Evolutionary conservation across 345 rosid genomes (phyloP).

Genomic region (Citropsis articulata): DNA sequence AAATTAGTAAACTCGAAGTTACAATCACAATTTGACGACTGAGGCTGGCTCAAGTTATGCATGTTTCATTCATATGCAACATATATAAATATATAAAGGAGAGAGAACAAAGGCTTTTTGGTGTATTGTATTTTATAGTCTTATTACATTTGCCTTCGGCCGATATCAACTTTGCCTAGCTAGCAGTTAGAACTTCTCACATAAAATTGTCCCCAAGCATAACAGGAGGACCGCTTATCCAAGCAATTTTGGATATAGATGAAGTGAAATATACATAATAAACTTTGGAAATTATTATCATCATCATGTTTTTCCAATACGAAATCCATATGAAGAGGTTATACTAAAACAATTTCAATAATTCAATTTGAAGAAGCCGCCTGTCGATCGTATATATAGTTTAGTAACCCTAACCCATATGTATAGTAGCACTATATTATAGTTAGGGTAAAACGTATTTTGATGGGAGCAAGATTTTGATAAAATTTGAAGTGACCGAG

Average conservation of each 20-base stretch:
- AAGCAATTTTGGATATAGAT: too few relatives aligned
- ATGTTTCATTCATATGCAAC: not conserved
- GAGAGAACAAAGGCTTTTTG: too few relatives aligned
- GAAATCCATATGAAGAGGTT: too few relatives aligned
- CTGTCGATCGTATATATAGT: not conserved
- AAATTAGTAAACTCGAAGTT: too few relatives aligned
- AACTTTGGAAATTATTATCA: too few relatives aligned
- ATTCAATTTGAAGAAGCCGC: not conserved
- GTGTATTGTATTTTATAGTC: too few relatives aligned
- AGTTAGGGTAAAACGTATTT: not conserved
- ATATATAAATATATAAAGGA: too few relatives aligned
- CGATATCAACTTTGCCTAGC: not conserved
- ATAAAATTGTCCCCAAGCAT: not conserved
- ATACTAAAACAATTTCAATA: too few relatives aligned
- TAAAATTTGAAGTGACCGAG: not conserved
- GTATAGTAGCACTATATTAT: not conserved
- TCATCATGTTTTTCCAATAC: too few relatives aligned
- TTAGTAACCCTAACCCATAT: not conserved
- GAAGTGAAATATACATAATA: too few relatives aligned
- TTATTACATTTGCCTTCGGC: not conserved
- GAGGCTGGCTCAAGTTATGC: not conserved
- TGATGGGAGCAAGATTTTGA: not conserved
- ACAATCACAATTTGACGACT: too few relatives aligned
- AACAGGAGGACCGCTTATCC: not conserved
- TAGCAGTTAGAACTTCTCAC: not conserved